Evolutionary conservation across 1,139 yeast genomes (phyloP).

Genomic region (Candida tropicalis): DNA sequence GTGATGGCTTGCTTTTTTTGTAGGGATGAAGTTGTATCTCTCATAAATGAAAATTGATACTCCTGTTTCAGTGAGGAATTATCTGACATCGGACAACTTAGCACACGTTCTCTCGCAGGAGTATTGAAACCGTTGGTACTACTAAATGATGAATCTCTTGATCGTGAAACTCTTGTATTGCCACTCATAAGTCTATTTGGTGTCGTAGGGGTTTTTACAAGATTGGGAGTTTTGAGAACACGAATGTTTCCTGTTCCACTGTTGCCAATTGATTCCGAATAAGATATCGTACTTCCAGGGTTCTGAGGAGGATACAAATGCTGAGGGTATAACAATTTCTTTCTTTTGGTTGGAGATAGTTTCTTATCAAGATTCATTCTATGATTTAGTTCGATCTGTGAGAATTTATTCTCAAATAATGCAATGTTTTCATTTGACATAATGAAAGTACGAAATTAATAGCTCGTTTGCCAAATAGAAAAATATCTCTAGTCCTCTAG

Average conservation of each 20-base stretch:
- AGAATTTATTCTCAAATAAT: constrained; percentile 30
- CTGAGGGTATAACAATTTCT: constrained; percentile 24
- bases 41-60: constrained; percentile 38
- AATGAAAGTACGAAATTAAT: too few relatives aligned
- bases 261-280: not conserved
- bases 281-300: not conserved
- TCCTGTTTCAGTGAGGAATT: constrained; percentile 17
- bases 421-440: constrained; percentile 12
- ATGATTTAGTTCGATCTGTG: constrained; percentile 26
- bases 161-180: not conserved
- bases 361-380: constrained; percentile 6
- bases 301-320: constrained; percentile 21
- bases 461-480: too few relatives aligned
- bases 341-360: constrained; percentile 23
- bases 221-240: not conserved
- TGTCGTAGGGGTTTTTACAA: constrained; percentile 8
- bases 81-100: constrained; percentile 20
- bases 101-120: constrained; percentile 9
- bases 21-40: constrained; percentile 38
- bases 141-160: constrained; percentile 2
- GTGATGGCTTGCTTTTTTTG: constrained; percentile 24
- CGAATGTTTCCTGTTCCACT: not conserved
- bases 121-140: not conserved
- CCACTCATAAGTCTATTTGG: constrained; percentile 9
- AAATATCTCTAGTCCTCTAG: too few relatives aligned